Evolutionary conservation across 768 basidiomycete genomes (phyloP).

Genomic region (Amanita fuliginea): DNA sequence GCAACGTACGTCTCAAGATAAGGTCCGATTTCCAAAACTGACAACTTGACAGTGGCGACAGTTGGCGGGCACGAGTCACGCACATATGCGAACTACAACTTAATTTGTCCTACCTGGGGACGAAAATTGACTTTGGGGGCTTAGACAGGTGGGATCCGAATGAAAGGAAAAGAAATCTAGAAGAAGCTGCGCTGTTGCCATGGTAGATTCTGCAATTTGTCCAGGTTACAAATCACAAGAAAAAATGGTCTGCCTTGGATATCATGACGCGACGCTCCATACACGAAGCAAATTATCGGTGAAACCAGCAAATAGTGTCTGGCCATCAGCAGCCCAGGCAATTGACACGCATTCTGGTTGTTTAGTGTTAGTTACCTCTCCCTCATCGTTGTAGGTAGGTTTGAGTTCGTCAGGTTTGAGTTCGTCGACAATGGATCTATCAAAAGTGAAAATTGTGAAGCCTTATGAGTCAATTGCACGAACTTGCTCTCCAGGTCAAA

Average conservation of each 20-base stretch:
- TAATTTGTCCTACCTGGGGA: conserved; percentile 43
- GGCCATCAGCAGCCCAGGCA: conserved; percentile 97
- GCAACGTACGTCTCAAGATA: conserved; percentile 45
- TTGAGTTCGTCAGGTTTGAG: conserved; percentile 98
- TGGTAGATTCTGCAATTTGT: background rate
- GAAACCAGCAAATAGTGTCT: conserved; percentile 95
- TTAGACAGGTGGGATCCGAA: conserved; percentile 60
- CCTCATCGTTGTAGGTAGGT: conserved; percentile 80
- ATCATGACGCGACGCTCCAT: conserved; percentile 72
- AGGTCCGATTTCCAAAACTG: conserved; percentile 2
- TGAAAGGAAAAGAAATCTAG: conserved; percentile 53
- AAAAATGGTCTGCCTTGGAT: background rate
- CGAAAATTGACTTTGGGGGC: conserved; percentile 70
- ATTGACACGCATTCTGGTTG: conserved; percentile 93
- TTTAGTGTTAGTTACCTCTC: conserved; percentile 32
- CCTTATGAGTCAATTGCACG: conserved; percentile 21
- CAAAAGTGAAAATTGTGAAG: conserved; percentile 4
- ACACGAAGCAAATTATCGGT: conserved; percentile 90
- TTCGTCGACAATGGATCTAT: conserved; percentile 94
- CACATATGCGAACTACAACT: conserved; percentile 69
- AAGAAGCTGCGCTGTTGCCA: conserved; percentile 6
- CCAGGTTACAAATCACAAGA: background rate
- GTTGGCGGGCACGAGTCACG: conserved; percentile 64
- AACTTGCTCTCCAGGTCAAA: conserved; percentile 99
- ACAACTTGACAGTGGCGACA: conserved; percentile 50